Base-by-base conservation (phyloP, 257 asterid genomes). In the Avicennia marina region DNA sequence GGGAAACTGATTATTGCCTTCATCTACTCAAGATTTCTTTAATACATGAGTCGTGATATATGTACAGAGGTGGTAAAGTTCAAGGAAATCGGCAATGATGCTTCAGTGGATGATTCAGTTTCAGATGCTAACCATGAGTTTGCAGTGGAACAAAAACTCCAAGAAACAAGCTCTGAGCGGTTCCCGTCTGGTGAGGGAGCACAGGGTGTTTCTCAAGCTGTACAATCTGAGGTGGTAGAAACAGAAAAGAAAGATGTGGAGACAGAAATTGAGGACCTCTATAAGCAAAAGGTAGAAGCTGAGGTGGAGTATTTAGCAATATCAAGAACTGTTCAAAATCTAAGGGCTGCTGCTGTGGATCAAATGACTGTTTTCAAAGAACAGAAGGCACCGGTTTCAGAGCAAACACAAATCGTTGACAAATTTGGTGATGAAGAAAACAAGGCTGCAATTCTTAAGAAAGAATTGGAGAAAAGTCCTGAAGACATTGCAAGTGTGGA, bases 281-380 rank as follows among this genome's bases (percentile, higher is more conserved):
- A 72, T 33, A 78, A 53, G 81, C 78, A 72, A 67, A 80, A 75
- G 69, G 78, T 89, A 26, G 95, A 86, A 84, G 84, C 88, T 11
- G 97, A 89, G 75, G 80, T 89, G 27, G 82, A 79, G 72, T 78
- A 78, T 72, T 33, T 86, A 57, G 67, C 65, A 4, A 72, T 78
- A 52, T 79, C 94, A 63, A 57, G 72, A 72, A 64, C 63, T 2
- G 65, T 64, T 62, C 83, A 74, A 53, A 66, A 64, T 40, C 58
- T 70, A 56, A 74, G 60, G 52, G 58, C 34, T 51, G 66, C 70
- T 39, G 63, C 71, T 33, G 68, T 49, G 15, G 78, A 81, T 74
- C 86, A 70, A 53, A 65, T 36, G n/a, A 52, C 77, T 13, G 34
- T 68, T 29, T 49, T 76, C 63, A 72, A 70, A 72, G 72, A 73